A percentile compares a stretch with the other conserved stretches of the same genome.
These are phyloP conservation scores for Tranzscheliella williamsii DNA, from an alignment of 1,284 basidiomycete genomes.

Conservation along the genomic window DNA sequence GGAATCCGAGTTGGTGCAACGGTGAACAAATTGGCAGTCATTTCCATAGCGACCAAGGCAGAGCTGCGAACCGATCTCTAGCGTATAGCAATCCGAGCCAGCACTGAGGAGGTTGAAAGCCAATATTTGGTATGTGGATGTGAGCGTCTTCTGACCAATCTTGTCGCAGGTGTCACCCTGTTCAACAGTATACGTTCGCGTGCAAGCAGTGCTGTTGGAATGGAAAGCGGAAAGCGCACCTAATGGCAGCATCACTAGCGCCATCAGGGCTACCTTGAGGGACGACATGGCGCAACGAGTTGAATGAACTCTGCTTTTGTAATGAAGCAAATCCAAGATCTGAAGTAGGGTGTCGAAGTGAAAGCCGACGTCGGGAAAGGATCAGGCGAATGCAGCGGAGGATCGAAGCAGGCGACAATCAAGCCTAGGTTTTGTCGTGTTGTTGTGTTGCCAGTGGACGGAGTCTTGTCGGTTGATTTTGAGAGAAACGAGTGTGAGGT, in stretches of 20 bases:
- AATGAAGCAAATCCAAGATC: no score
- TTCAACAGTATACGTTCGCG: constrained; percentile 69
- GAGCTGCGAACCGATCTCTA: constrained; percentile 65
- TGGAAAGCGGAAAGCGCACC: constrained; percentile 28
- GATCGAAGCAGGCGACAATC: no score
- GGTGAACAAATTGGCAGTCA: constrained; percentile 54
- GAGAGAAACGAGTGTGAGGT: constrained; percentile 25
- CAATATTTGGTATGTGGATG: constrained; percentile 76
- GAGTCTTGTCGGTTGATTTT: no score
- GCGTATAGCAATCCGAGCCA: constrained; percentile 68
- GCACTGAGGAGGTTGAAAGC: constrained; percentile 67
- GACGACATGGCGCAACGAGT: no score
- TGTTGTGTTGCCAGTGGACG: no score
- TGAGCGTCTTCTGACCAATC: constrained; percentile 70
- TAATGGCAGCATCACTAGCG: constrained; percentile 12
- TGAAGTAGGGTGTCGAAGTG: no score
- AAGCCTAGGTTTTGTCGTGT: no score
- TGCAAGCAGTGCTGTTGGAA: constrained; percentile 63
- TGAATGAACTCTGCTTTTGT: no score
- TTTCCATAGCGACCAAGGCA: constrained; percentile 53
- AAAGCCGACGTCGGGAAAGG: no score
- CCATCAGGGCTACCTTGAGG: constrained; percentile 5
- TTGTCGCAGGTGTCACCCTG: constrained; percentile 70
- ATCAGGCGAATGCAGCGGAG: no score
- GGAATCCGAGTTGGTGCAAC: constrained; percentile 26